phyloP scores from a whole-genome alignment of 176 grass and related monocot species.

The Oryza glumipatula region DNA sequence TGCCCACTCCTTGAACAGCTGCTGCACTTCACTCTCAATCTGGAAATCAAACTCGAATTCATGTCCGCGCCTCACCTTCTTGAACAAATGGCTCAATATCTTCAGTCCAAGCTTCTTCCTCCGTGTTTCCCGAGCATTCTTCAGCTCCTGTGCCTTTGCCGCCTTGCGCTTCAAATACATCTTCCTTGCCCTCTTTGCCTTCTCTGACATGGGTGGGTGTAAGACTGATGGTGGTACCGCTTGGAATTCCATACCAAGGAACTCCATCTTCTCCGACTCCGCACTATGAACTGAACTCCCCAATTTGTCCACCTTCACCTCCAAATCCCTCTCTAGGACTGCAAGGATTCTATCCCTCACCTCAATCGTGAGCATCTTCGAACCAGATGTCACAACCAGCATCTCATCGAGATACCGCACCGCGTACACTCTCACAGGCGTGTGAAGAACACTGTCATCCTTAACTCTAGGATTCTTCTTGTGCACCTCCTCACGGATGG shows the following conservation, averaged over 20 bases:
- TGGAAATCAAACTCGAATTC: slow-evolving; percentile 68
- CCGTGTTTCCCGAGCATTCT: slow-evolving; percentile 82
- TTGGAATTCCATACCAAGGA: slow-evolving; percentile 89
- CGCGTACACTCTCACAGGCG: slow-evolving; percentile 73
- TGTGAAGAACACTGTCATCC: slow-evolving; percentile 58
- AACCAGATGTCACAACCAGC: slow-evolving; percentile 73
- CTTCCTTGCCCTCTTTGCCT: slow-evolving; percentile 83
- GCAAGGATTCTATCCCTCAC: slow-evolving; percentile 67
- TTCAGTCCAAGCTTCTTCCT: slow-evolving; percentile 92
- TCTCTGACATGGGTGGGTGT: slow-evolving; percentile 82
- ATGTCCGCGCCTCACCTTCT: slow-evolving; percentile 67
- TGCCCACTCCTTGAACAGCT: slow-evolving; percentile 72
- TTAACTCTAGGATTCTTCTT: slow-evolving; percentile 77
- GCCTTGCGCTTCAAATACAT: slow-evolving; percentile 88
- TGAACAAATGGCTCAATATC: slow-evolving; percentile 84
- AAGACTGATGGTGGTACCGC: slow-evolving; percentile 81
- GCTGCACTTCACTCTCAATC: slow-evolving; percentile 67
- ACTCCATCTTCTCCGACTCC: slow-evolving; percentile 83
- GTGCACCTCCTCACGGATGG: slow-evolving; percentile 74
- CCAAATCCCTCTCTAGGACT: slow-evolving; percentile 63
- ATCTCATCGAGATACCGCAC: slow-evolving; percentile 80
- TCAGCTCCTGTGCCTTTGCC: slow-evolving; percentile 72
- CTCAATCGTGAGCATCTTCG: slow-evolving; percentile 77
- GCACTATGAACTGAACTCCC: slow-evolving; percentile 76
- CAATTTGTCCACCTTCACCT: slow-evolving; percentile 64